These are phyloP conservation scores for Pelargonium nanum DNA, from an alignment of 345 rosid species.

Conservation along the genomic window DNA sequence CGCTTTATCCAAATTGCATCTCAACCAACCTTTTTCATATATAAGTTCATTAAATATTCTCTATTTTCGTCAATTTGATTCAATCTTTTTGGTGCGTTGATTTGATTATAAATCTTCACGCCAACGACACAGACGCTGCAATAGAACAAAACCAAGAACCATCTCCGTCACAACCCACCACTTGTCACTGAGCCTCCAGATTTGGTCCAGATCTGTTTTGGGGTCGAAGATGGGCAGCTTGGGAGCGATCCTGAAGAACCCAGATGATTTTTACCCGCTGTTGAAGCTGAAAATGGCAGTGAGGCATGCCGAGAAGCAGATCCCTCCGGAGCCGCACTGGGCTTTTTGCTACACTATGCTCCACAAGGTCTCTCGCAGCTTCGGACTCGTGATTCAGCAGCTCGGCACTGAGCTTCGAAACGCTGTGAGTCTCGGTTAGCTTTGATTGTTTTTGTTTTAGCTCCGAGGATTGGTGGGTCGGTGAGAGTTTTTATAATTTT, in stretches of 20 bases:
- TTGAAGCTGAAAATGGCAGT: constrained; percentile 72
- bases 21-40: background rate
- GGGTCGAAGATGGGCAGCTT: constrained; percentile 53
- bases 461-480: no score
- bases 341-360: constrained; percentile 86
- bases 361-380: constrained; percentile 85
- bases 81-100: background rate
- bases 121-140: background rate
- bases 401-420: constrained; percentile 66
- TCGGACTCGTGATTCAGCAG: constrained; percentile 85
- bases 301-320: constrained; percentile 74
- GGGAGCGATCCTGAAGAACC: constrained; percentile 59
- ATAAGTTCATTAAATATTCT: no score
- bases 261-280: constrained; percentile 80
- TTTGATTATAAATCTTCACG: background rate
- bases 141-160: background rate
- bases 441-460: background rate
- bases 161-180: background rate
- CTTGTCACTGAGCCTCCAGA: no score
- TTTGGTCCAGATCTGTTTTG: background rate
- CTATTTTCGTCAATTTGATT: background rate
- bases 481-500: no score
- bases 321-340: constrained; percentile 88
- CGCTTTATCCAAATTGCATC: background rate
- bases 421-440: constrained; percentile 47